phyloP scores from a whole-genome alignment of 805 yeast genomes.

The Brettanomyces bruxellensis region DNA sequence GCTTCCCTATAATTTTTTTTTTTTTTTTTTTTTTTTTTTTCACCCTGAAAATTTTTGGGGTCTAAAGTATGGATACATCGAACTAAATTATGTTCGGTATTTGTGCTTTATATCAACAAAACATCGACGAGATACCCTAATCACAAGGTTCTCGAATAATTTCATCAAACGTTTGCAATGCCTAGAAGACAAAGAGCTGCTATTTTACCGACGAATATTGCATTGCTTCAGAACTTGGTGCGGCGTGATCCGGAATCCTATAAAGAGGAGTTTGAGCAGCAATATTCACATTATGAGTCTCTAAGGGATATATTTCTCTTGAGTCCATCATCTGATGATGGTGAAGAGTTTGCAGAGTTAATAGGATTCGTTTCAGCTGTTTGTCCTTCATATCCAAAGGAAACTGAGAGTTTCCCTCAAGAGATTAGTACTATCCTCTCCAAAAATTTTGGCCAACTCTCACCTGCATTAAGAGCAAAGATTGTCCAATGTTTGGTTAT shows the following conservation, averaged over 20 bases:
- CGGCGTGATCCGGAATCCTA: slow-evolving; percentile 92
- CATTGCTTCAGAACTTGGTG: slow-evolving; percentile 83
- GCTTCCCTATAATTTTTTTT: slow-evolving; percentile 1
- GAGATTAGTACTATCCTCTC: slow-evolving; percentile 63
- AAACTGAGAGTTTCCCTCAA: slow-evolving; percentile 75
- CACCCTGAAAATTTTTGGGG: not conserved
- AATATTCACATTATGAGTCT: slow-evolving; percentile 87
- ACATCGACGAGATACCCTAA: no score
- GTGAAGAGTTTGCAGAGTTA: slow-evolving; percentile 68
- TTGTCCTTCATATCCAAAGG: slow-evolving; percentile 81
- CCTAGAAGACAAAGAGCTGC: slow-evolving; percentile 88
- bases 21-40: not conserved
- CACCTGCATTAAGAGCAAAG: slow-evolving; percentile 85
- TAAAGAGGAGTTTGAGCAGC: slow-evolving; percentile 87
- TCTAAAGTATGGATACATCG: no score
- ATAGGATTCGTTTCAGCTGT: slow-evolving; percentile 91
- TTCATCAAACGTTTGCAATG: slow-evolving; percentile 34
- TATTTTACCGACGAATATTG: slow-evolving; percentile 83
- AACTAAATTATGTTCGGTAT: no score
- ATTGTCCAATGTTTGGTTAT: slow-evolving; percentile 82
- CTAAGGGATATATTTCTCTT: slow-evolving; percentile 76
- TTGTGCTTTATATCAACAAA: no score
- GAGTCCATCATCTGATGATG: slow-evolving; percentile 54
- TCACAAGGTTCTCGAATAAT: no score
- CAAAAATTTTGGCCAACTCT: slow-evolving; percentile 71